phyloP scores from a whole-genome alignment of 768 basidiomycete genomes.

The Collybiopsis confluens region DNA sequence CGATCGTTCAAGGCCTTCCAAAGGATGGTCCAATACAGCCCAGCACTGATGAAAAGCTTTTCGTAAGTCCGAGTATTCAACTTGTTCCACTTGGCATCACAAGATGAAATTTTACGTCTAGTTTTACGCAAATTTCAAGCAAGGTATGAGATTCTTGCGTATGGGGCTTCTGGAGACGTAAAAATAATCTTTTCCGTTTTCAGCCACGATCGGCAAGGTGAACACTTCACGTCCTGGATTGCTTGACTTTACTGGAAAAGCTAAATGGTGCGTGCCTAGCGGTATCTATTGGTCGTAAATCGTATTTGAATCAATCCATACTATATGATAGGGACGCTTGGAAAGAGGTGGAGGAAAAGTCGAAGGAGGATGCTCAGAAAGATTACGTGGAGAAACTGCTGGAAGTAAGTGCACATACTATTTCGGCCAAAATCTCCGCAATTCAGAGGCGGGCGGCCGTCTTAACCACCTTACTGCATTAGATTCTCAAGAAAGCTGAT shows the following conservation, averaged over 20 bases:
- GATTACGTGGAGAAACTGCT: slow-evolving; percentile 77
- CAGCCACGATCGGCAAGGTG: slow-evolving; percentile 74
- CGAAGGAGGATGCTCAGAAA: slow-evolving; percentile 65
- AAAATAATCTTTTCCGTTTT: background rate
- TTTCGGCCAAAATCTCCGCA: background rate
- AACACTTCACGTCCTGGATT: slow-evolving; percentile 64
- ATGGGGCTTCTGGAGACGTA: background rate
- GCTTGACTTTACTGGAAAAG: slow-evolving; percentile 83
- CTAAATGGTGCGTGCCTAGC: slow-evolving; percentile 90
- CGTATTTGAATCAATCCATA: no score
- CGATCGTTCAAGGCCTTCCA: slow-evolving; percentile 64
- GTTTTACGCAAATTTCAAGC: slow-evolving; percentile 96
- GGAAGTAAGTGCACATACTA: slow-evolving; percentile 39
- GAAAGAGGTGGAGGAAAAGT: slow-evolving; percentile 64
- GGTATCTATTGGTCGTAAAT: no score
- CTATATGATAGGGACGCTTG: slow-evolving; percentile 93
- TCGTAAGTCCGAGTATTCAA: slow-evolving; percentile 45
- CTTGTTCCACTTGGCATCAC: background rate
- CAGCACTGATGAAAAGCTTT: slow-evolving; percentile 75
- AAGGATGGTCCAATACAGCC: slow-evolving; percentile 82
- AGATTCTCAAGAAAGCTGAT: slow-evolving; percentile 54
- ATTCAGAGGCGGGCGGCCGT: no score
- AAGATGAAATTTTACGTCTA: slow-evolving; percentile 23
- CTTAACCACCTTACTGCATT: no score
- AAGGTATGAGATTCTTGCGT: slow-evolving; percentile 47